A percentile compares a stretch with the other conserved stretches of the same genome.
phyloP scores from a whole-genome alignment of 1,284 basidiomycete genomes.

The Ceratobasidium papillatum region DNA sequence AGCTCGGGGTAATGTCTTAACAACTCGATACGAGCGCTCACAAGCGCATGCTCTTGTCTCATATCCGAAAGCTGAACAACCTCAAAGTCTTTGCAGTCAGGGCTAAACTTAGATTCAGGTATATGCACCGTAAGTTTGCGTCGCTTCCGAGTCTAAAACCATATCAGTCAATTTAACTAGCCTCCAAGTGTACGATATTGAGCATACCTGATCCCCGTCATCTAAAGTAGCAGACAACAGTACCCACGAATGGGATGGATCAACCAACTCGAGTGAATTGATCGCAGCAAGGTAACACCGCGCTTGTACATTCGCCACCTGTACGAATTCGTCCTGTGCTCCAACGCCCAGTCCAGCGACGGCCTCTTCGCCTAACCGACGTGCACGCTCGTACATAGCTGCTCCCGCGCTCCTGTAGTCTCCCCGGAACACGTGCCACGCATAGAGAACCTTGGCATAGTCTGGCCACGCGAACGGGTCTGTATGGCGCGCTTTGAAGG shows the following conservation, averaged over 20 bases:
- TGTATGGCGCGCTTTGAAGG: conserved; percentile 94
- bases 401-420: conserved; percentile 89
- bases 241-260: conserved; percentile 87
- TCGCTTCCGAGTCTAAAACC: conserved; percentile 58
- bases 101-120: conserved; percentile 74
- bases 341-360: conserved; percentile 49
- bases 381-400: conserved; percentile 93
- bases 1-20: conserved; percentile 66
- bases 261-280: conserved; percentile 87
- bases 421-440: conserved; percentile 87
- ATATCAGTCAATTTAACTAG: background rate
- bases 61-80: conserved; percentile 85
- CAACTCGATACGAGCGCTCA: conserved; percentile 82
- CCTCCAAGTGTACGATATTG: background rate
- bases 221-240: conserved; percentile 61
- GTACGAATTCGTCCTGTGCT: conserved; percentile 57
- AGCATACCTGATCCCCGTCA: conserved; percentile 53
- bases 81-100: conserved; percentile 71
- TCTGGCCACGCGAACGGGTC: conserved; percentile 87
- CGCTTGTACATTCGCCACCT: conserved; percentile 78
- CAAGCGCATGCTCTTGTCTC: conserved; percentile 82
- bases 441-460: conserved; percentile 94
- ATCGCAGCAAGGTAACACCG: conserved; percentile 86
- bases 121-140: conserved; percentile 78
- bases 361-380: conserved; percentile 72